Conservation (phyloP, 1,139 yeast species). For the Maudiozyma humilis region DNA sequence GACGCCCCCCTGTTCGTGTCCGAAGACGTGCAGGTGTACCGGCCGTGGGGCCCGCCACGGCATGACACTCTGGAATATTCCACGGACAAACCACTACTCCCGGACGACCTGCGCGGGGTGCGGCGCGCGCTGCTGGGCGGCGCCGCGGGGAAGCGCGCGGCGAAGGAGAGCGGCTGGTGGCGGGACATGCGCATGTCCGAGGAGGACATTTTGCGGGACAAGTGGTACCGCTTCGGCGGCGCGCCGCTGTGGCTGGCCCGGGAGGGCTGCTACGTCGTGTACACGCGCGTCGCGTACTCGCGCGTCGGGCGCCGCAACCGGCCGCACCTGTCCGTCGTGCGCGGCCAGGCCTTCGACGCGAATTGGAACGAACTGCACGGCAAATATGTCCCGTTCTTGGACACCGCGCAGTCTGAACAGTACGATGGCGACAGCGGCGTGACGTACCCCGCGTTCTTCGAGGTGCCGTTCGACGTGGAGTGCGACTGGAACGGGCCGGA, state of each 20-base stretch:
- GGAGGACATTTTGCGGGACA: slow-evolving; percentile 12
- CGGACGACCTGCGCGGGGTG: not conserved
- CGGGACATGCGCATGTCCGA: slow-evolving; percentile 6
- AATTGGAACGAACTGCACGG: slow-evolving; percentile 19
- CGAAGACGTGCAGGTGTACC: too few relatives aligned
- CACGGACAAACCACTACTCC: not conserved
- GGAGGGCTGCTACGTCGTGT: slow-evolving; percentile 17
- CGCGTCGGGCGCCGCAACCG: slow-evolving; percentile 7
- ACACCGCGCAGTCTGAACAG: slow-evolving; percentile 8
- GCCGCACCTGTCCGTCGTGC: slow-evolving; percentile 14
- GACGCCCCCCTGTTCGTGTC: too few relatives aligned
- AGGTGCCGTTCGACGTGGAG: slow-evolving; percentile 13
- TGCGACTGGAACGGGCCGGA: slow-evolving; percentile 39
- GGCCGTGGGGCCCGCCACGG: too few relatives aligned
- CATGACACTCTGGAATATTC: not conserved
- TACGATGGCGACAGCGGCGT: slow-evolving; percentile 9
- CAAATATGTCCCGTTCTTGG: slow-evolving; percentile 15
- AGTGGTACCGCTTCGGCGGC: slow-evolving; percentile 20
- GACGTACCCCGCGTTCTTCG: slow-evolving; percentile 15
- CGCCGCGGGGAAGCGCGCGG: not conserved
- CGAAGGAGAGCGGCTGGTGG: slow-evolving; percentile 7
- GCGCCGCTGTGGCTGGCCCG: slow-evolving; percentile 20
- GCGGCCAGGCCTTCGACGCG: slow-evolving; percentile 19
- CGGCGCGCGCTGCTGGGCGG: not conserved
- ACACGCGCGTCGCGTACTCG: slow-evolving; percentile 15